Base-by-base conservation (phyloP, 1,284 basidiomycete genomes). In the Papiliotrema fonsecae region DNA sequence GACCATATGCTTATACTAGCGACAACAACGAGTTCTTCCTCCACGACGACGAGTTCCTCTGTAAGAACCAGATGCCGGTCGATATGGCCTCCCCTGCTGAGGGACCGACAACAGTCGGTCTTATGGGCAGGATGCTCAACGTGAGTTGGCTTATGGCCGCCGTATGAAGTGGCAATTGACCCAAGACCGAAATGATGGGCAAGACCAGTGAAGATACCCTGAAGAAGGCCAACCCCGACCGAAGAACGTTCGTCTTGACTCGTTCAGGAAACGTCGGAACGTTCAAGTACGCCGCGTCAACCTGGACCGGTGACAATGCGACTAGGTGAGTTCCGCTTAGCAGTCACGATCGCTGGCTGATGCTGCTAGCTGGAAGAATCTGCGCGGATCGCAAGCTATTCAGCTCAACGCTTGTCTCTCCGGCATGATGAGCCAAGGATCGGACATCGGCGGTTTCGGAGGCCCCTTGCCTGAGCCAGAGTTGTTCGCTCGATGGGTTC, bases 11-110 rank as follows among this genome's bases (percentile, higher is more conserved):
- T 57, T 42, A 51, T 46, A 4, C 1, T 46, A 73, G 71, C 56
- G 75, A 76, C 56, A 76, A 76, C 66, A 73, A 75, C 65, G 75
- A 76, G 54, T 76, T 64, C 49, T 66, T 67, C 30, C 64, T 75
- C 7, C 74, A 73, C 42, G 72, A 74, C 42, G 74, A 75, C 52
- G 61, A 55, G 13, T 75, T 69, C 53, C 45, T 65, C 28, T 51
- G 52, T 26, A 45, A 58, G 32, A 64, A 64, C 50, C 50, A 61
- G 28, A 51, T 64, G 39, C 57, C 55, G 1, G 51, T 63, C 25
- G 38, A 53, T 6, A 45, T 63, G 25, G 45, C 51, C 31, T 44
- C 51, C n/a, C 50, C 56, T 0, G 57, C 51, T 7, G 36, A 50
- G 5, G 65, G 65, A 1, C 56, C 58, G 32, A 51, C 56, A 21